Base-by-base conservation (phyloP, 192 early-diverging fungal genomes). In the Coemansia sp. region DNA sequence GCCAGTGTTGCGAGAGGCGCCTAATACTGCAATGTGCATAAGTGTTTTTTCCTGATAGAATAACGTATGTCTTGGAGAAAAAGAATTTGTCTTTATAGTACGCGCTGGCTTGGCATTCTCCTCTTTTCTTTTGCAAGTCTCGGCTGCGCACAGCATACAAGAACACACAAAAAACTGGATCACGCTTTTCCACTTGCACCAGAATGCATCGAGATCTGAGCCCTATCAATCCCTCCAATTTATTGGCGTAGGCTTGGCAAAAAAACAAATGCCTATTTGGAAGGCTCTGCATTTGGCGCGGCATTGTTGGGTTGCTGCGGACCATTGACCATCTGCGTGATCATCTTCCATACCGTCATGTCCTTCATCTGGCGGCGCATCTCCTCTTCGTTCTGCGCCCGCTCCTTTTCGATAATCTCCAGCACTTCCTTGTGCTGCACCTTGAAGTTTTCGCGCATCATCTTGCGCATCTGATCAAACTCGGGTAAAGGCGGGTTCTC, bases 311-410 rank as follows among this genome's bases (percentile, higher is more conserved):
- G 23, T 14, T 48, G 28, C 15, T 21, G 46, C 46, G 46, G 60
- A 9, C 68, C 68, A 16, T 43, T 18, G 9, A 62, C 11, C n/a
- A 40, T 59, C 56, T 77, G 62, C 20, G 81, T 69, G 61, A 89
- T 62, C 67, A 96, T 66, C 61, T 93, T 88, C 85, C 93, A 89
- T 56, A 94, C 80, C 37, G 92, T 93, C 89, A 95, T 91, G 52
- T 90, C 89, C 78, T 92, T 88, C 79, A 95, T 80, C 85, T 90
- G 81, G 72, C 87, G 84, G 56, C 82, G 79, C 70, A 87, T 84
- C 56, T 81, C 78, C 74, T 87, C 73, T 65, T 83, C 78, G 67
- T 86, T 79, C 28, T 85, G 65, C 53, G 78, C 61, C 45, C 87
- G 86, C 55, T 96, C 88, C 59, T 86, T 83, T 46, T 80, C 83